phyloP scores from a whole-genome alignment of 257 asterid species.

The Petunia secreta region DNA sequence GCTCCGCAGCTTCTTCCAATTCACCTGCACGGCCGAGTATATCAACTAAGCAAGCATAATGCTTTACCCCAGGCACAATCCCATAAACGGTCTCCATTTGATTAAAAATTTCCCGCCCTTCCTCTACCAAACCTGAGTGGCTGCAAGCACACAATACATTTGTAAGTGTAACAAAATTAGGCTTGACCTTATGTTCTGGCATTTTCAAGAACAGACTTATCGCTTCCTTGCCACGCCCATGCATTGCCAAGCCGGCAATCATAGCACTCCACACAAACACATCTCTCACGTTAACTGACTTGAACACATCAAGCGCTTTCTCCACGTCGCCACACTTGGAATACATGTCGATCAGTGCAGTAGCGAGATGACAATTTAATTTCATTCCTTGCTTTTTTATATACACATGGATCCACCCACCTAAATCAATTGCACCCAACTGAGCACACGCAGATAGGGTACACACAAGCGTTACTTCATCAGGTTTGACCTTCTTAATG shows the following conservation, averaged over 20 bases:
- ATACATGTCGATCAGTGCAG: slow-evolving; percentile 80
- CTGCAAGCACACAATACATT: slow-evolving; percentile 76
- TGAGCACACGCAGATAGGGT: slow-evolving; percentile 82
- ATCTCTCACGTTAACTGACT: slow-evolving; percentile 53
- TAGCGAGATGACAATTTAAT: slow-evolving; percentile 60
- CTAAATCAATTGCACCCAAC: slow-evolving; percentile 68
- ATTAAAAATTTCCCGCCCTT: slow-evolving; percentile 52
- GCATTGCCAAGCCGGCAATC: slow-evolving; percentile 84
- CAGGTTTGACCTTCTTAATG: slow-evolving; percentile 60
- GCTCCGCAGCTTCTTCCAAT: slow-evolving; percentile 56
- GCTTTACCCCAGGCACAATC: slow-evolving; percentile 56
- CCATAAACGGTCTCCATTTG: slow-evolving; percentile 59
- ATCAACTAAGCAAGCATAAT: slow-evolving; percentile 84
- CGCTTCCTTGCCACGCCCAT: slow-evolving; percentile 72
- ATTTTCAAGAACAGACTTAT: slow-evolving; percentile 60
- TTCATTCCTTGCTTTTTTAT: slow-evolving; percentile 57
- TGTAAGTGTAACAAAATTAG: slow-evolving; percentile 68
- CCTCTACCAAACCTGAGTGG: slow-evolving; percentile 77
- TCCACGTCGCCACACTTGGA: slow-evolving; percentile 76
- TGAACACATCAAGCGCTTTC: slow-evolving; percentile 72
- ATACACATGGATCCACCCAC: slow-evolving; percentile 78
- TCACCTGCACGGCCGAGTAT: slow-evolving; percentile 80
- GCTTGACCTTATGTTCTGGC: slow-evolving; percentile 62
- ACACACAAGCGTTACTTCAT: slow-evolving; percentile 72
- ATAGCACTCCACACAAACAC: slow-evolving; percentile 82